Base-by-base conservation (phyloP, 768 basidiomycete species). In the Gyrodon lividus region DNA sequence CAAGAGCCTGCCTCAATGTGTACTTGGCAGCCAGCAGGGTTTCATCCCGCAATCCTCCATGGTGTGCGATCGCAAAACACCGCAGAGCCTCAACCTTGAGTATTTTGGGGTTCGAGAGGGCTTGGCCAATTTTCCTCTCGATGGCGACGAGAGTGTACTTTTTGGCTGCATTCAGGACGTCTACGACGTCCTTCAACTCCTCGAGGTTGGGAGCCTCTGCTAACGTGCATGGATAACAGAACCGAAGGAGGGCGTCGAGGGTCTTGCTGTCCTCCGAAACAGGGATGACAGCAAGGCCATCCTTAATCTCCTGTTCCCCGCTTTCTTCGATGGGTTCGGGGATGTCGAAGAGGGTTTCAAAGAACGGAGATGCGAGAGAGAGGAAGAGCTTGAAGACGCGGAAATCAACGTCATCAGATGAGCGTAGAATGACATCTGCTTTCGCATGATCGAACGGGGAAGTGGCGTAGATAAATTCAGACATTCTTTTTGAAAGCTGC, bases 341-440 rank as follows among this genome's bases (percentile, higher is more conserved):
- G 7, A 68, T 46, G n/a, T 51, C 34, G 42, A 73, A 68, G 47
- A 74, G 60, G 19, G 57, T 51, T 26, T 63, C 55, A 51, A 72
- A 76, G 53, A 68, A 60, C 0, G 68, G 60, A 10, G 73, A 74
- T 0, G 71, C 60, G 16, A 70, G 60, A 12, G 62, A 59, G 17
- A 73, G 67, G 35, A 73, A 63, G 5, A 60, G 51, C 16, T 59
- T 70, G 56, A 71, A 69, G 12, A 69, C 46, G 9, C 56, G 61
- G 42, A 72, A 60, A 46, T 74, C 61, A 33, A 69, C 43, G 7
- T 57, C 54, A 54, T 69, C 66, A 5, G 58, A 60, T 17, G 64
- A 62, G 6, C 56, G 66, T 9, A 68, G 30, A 23, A 67, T 59
- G 31, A 68, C 23, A 24, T 66, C 57, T 4, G 48, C 56, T 28